Base-by-base conservation (phyloP, 495 filamentous ascomycete genomes). In the Lepidopterella palustris region DNA sequence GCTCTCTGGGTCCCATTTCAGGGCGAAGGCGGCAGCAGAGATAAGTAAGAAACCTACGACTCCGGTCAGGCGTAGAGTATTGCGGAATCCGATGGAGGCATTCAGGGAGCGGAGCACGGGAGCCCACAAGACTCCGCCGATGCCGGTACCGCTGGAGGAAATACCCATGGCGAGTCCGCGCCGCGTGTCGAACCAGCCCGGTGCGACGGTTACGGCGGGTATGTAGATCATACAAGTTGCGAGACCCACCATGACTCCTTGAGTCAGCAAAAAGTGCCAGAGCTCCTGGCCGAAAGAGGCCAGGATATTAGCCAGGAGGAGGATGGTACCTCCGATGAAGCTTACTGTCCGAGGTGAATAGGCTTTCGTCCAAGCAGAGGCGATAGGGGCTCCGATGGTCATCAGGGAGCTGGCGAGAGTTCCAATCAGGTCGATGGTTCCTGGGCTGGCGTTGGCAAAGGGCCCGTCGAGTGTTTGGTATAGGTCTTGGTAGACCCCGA, bases 401-500 rank as follows among this genome's bases (percentile, higher is more conserved):
- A 78, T 78, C n/a, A 79, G 45, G 0, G 73, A 69, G 29, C 73
- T 68, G 11, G 74, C 67, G 11, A 78, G 61, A 5, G 73, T 78
- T 4, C 77, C 77, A 58, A 78, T 78, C 0, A 79, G 63, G 53
- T 72, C 72, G 35, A 79, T 78, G 25, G 69, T 52, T 5, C 73
- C 73, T 1, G 77, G 70, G 4, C 64, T 70, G n/a, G 73, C 73
- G 47, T 50, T 18, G 18, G 47, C 5, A 15, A 50, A 50, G 18
- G 47, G 47, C 24, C 60, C 70, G 23, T 63, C 57, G 4, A 78
- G 67, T 10, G 70, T 64, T 40, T 78, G 74, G 56, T 77, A 79
- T 0, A 78, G 70, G 6, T 71, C 73, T 68, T 79, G 74, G 50
- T 74, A 79, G 26, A 79, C 69, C 21, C 76, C 77, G 40, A 76